Evolutionary conservation across 345 rosid genomes (phyloP).

Genomic region (Melastoma malabathricum): DNA sequence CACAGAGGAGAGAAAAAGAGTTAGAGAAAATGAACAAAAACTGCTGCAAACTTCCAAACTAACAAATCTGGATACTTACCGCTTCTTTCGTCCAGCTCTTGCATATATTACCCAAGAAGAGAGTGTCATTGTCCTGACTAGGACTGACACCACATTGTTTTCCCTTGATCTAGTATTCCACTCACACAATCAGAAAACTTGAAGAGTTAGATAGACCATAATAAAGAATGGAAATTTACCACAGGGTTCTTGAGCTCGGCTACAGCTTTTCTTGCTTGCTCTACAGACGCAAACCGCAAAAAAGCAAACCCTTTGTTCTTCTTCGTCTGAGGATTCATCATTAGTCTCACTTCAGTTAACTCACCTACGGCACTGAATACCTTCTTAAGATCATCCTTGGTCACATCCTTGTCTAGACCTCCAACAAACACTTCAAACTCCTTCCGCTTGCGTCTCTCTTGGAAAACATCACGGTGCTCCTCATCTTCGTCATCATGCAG

Average conservation of each 20-base stretch:
- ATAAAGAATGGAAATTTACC: slow-evolving; percentile 36
- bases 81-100: slow-evolving; percentile 88
- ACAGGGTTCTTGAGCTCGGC: slow-evolving; percentile 66
- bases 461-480: slow-evolving; percentile 56
- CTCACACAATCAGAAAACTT: slow-evolving; percentile 1
- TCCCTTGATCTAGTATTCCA: slow-evolving; percentile 83
- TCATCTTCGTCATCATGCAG: slow-evolving; percentile 43
- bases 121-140: slow-evolving; percentile 93
- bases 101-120: slow-evolving; percentile 91
- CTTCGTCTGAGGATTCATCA: slow-evolving; percentile 85
- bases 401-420: slow-evolving; percentile 77
- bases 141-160: slow-evolving; percentile 94
- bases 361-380: slow-evolving; percentile 71
- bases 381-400: slow-evolving; percentile 71
- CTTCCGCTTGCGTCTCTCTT: slow-evolving; percentile 90
- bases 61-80: slow-evolving; percentile 38
- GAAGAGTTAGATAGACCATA: too few species aligned
- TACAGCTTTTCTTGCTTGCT: slow-evolving; percentile 87
- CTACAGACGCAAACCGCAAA: slow-evolving; percentile 79
- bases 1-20: slow-evolving; percentile 15
- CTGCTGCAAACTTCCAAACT: background rate
- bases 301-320: slow-evolving; percentile 97
- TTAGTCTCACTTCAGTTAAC: slow-evolving; percentile 70
- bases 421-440: slow-evolving; percentile 97
- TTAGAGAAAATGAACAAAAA: slow-evolving; percentile 4